Evolutionary conservation across 106 monocot genomes (phyloP).

Genomic region (Dioscorea dumetorum): DNA sequence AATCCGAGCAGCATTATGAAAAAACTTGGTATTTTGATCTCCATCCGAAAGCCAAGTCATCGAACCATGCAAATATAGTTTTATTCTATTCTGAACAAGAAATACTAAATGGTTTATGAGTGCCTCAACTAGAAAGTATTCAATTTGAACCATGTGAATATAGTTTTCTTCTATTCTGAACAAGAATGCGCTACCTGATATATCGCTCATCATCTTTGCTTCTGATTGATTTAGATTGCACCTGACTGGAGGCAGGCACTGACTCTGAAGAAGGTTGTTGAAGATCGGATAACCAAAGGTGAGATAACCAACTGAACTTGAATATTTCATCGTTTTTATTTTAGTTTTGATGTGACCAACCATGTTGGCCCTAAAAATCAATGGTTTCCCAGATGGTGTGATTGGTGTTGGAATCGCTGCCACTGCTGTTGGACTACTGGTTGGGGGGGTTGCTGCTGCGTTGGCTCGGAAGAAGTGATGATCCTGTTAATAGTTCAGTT

Average conservation of each 20-base stretch:
- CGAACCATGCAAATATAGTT: too few relatives aligned
- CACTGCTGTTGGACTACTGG: conserved; percentile 54
- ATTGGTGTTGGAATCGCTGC: conserved; percentile 80
- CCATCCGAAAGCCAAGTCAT: too few relatives aligned
- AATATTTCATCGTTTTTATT: too few relatives aligned
- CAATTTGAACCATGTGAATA: neutral
- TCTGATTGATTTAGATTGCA: conserved; percentile 33
- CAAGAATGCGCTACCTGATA: neutral
- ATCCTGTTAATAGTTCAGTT: too few relatives aligned
- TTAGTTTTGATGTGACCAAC: neutral
- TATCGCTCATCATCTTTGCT: neutral
- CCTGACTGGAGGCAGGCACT: conserved; percentile 87
- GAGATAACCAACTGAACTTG: neutral
- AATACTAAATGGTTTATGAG: neutral
- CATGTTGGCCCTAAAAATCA: too few relatives aligned
- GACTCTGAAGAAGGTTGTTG: conserved; percentile 62
- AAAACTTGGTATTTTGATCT: too few relatives aligned
- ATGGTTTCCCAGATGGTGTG: conserved; percentile 49
- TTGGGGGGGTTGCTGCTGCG: conserved; percentile 66
- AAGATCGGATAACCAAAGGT: conserved; percentile 81
- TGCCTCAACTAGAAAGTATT: neutral
- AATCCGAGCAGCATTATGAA: too few relatives aligned
- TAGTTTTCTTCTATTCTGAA: neutral
- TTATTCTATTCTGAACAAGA: too few relatives aligned
- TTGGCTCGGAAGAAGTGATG: conserved; percentile 48